These are phyloP conservation scores for Phytomonas sp. DNA, from an alignment of 208 protist species.

Conservation along the genomic window DNA sequence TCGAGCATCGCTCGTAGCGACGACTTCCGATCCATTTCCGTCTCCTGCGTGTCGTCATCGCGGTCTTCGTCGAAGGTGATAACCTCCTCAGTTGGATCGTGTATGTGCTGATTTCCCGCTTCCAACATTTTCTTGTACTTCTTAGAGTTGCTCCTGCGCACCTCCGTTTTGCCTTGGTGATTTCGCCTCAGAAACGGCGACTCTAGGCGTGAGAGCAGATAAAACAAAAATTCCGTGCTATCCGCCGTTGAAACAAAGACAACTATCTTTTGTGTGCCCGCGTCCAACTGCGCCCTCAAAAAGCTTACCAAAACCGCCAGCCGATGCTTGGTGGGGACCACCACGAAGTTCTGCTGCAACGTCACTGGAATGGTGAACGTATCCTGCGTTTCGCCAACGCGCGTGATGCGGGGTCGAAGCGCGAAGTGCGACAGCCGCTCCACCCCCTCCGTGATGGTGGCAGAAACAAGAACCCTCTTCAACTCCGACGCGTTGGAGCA, in stretches of 20 bases:
- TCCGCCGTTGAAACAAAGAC: conserved; percentile 97
- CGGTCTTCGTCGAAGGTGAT: conserved; percentile 88
- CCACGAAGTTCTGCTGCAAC: conserved; percentile 69
- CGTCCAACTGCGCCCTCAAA: conserved; percentile 85
- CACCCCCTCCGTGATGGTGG: conserved; percentile 90
- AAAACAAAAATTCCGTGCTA: conserved; percentile 95
- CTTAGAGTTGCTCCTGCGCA: conserved; percentile 13
- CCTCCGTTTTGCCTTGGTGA: conserved; percentile 16
- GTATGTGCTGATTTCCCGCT: conserved; percentile 40
- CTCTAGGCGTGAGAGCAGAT: conserved; percentile 82
- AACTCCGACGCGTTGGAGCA: conserved; percentile 85
- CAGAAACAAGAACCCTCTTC: conserved; percentile 95
- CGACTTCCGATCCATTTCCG: not conserved
- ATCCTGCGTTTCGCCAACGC: conserved; percentile 61
- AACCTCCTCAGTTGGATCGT: conserved; percentile 26
- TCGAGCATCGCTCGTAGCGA: conserved; percentile 56
- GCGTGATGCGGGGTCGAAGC: conserved; percentile 52
- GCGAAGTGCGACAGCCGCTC: conserved; percentile 84
- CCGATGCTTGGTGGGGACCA: conserved; percentile 65
- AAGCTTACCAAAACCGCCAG: conserved; percentile 94
- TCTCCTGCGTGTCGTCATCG: conserved; percentile 27
- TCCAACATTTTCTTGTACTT: conserved; percentile 45
- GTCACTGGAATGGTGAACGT: conserved; percentile 68
- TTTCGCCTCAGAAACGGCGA: conserved; percentile 38
- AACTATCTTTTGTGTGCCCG: conserved; percentile 91